A percentile compares a stretch with the other conserved stretches of the same genome.
phyloP scores from a whole-genome alignment of 1,284 basidiomycete species.

The Austroboletus novae-zelandiae region DNA sequence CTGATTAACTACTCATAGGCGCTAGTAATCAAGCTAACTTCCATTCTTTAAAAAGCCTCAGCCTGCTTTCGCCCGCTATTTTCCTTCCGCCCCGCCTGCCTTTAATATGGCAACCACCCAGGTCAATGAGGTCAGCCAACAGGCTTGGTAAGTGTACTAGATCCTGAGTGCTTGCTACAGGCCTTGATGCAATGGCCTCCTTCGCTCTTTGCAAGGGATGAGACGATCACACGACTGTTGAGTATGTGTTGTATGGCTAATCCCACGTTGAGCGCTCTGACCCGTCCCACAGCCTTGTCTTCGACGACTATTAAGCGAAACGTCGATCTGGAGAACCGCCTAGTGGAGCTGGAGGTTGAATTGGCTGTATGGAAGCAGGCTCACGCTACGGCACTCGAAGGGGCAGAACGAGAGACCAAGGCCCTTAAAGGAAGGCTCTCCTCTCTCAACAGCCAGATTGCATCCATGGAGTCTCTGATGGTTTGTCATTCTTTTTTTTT shows the following conservation, averaged over 20 bases:
- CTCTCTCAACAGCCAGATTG: constrained; percentile 58
- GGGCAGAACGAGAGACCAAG: constrained; percentile 56
- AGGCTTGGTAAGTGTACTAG: constrained; percentile 51
- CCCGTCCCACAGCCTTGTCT: constrained; percentile 50
- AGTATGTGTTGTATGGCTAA: constrained; percentile 37
- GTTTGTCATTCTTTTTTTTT: constrained; percentile 32
- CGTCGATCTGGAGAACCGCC: constrained; percentile 55
- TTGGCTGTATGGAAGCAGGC: constrained; percentile 68
- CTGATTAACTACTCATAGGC: constrained; percentile 39
- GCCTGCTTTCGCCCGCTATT: constrained; percentile 34
- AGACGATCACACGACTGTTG: constrained; percentile 56
- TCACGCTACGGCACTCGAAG: constrained; percentile 55
- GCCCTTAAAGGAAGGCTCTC: constrained; percentile 63
- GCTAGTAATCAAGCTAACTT: constrained; percentile 36
- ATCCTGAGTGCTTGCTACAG: constrained; percentile 13
- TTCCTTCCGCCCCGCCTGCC: constrained; percentile 33
- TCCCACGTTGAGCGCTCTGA: constrained; percentile 7
- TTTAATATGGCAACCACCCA: constrained; percentile 55
- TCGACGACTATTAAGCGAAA: constrained; percentile 61
- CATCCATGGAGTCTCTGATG: constrained; percentile 53
- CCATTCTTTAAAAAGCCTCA: constrained; percentile 43
- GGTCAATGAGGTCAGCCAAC: constrained; percentile 54
- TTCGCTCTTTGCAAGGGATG: constrained; percentile 51
- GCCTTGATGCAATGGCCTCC: constrained; percentile 20
- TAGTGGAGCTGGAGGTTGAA: constrained; percentile 67